Base-by-base conservation (phyloP, 2,329 filamentous ascomycete genomes). In the Sclerotiophoma versabilis region DNA sequence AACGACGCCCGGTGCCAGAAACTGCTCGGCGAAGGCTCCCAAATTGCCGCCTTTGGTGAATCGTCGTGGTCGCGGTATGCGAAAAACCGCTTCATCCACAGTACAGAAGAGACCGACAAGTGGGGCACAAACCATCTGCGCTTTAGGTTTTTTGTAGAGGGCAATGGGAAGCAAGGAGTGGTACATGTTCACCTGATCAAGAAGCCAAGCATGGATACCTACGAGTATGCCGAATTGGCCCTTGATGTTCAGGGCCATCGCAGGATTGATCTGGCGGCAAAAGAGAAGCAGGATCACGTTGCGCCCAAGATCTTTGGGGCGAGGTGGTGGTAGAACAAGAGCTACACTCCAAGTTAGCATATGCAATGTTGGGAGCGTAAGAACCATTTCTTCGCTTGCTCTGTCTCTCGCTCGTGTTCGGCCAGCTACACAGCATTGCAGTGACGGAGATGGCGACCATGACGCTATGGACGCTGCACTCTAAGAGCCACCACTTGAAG, bases 61-160 rank as follows among this genome's bases (percentile, higher is more conserved):
- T 84, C 87, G 55, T 93, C 90, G 1, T 83, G 81, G 73, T 95
- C 89, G 73, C 91, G 91, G 69, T 96, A 92, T 92, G 87, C 89
- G 19, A 76, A 84, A 49, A 85, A 85, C 54, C 76, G 85, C 53
- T 81, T 80, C 17, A 81, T 87, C 61, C 80, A 82, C 65, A 89
- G 88, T 1, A 86, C 83, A 0, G 78, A 85, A 19, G 85, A 85
- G 57, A 91, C 83, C 6, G 93, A 97, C 70, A 78, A 82, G 10
- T 82, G 86, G 57, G 93, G 93, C 4, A 87, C 87, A 17, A 88
- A 96, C 59, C 92, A 97, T 73, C 74, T 97, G 59, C 79, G 86
- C 59, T 92, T 97, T 84, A 87, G 92, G 64, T 97, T 97, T 74
- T 70, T 90, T 84, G 87, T 96, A 32, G 87, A 93, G 71, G 93